Base-by-base conservation (phyloP, 169 alveolate genomes). In the Plasmodium billcollinsi region DNA sequence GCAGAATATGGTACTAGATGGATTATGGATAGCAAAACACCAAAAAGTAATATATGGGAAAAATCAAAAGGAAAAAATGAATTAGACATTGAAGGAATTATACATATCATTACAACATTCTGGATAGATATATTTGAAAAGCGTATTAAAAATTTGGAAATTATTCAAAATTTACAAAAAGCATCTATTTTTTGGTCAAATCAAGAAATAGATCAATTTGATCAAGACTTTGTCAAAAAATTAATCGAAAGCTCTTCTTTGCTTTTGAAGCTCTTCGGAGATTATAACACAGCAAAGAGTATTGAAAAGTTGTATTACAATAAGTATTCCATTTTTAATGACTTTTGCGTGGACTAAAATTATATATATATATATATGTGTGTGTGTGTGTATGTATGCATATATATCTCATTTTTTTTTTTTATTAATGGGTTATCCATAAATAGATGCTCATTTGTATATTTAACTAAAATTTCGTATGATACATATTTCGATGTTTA, bases 181-280 rank as follows among this genome's bases (percentile, higher is more conserved):
- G 96, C 96, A 18, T 92, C 96, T 4, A 94, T 94, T 14, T 94
- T 93, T 88, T 94, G 96, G 96, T 95, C 96, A 12, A 94, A 94
- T 74, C 96, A 94, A 71, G 96, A 94, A 74, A 85, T 94, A n/a
- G 86, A 94, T 49, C 90, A 93, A 43, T 94, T 94, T 54, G 95
- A 93, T 88, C 89, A 93, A 61, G 93, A 65, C 9, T 94, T 91
- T 80, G 96, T 88, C 5, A 70, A 76, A 63, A 76, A 88, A 39
- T 43, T 88, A 20, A 76, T 88, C 29, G 92, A 86, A 65, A 72
- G 92, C 20, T 86, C 92, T 52, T 86, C 92, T 5, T 47, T 86
- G 15, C 62, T 86, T 49, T 52, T 86, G 56, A 86, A 86, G 43
- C 52, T 66, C 8, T 86, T 86, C 50, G 92, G 92, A 50, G 92